Evolutionary conservation across 345 rosid species (phyloP).

Genomic region (Angophora floribunda): DNA sequence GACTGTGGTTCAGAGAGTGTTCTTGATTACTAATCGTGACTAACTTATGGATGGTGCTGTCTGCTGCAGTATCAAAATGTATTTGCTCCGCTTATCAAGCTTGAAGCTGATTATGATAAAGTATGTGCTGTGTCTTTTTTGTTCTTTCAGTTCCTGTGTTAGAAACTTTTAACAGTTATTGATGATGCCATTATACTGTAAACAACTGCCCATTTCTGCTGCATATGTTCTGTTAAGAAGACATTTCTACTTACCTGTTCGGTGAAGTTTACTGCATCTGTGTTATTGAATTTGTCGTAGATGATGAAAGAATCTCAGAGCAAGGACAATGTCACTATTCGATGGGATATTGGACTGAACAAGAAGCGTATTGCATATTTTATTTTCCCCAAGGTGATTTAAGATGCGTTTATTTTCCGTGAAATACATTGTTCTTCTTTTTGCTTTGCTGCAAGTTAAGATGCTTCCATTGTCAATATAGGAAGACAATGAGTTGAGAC

Average conservation of each 20-base stretch:
- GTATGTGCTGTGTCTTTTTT: slow-evolving; percentile 19
- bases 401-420: not conserved
- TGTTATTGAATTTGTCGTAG: slow-evolving; percentile 21
- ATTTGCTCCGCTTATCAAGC: slow-evolving; percentile 97
- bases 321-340: slow-evolving; percentile 90
- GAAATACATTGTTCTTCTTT: not conserved
- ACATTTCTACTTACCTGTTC: not conserved
- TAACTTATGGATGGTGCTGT: slow-evolving; percentile 5
- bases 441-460: slow-evolving; percentile 1
- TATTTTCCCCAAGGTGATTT: slow-evolving; percentile 85
- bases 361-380: slow-evolving; percentile 94
- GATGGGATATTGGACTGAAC: slow-evolving; percentile 99
- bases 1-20: not conserved
- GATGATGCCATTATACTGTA: not conserved
- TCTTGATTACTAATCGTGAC: not conserved
- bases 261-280: not conserved
- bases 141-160: not conserved
- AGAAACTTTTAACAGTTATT: not conserved
- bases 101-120: slow-evolving; percentile 99
- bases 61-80: slow-evolving; percentile 96
- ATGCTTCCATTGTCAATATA: slow-evolving; percentile 16
- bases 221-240: not conserved
- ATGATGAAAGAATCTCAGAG: slow-evolving; percentile 99
- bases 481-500: slow-evolving; percentile 98
- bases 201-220: not conserved